These are phyloP conservation scores for Lactarius sp. DNA, from an alignment of 768 basidiomycete species.

Conservation along the genomic window DNA sequence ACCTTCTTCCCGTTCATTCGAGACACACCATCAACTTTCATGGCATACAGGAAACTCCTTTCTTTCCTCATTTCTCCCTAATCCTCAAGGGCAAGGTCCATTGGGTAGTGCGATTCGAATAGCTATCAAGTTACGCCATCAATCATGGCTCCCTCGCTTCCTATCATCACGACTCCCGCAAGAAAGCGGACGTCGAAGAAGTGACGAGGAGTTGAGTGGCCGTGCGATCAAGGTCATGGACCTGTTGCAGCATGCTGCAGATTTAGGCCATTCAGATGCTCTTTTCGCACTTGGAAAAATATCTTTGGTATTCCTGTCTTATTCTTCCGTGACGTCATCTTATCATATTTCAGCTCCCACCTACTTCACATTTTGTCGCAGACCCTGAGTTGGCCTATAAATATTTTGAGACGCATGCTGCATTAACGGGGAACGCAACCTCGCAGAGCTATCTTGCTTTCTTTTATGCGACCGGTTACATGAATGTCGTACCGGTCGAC, in stretches of 20 bases:
- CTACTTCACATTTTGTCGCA: slow-evolving; percentile 56
- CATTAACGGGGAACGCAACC: slow-evolving; percentile 72
- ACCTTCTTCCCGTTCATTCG: slow-evolving; percentile 51
- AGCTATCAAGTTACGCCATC: slow-evolving; percentile 57
- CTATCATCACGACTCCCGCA: slow-evolving; percentile 39
- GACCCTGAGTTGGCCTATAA: slow-evolving; percentile 61
- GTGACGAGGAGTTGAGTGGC: slow-evolving; percentile 60
- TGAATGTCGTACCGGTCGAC: slow-evolving; percentile 53
- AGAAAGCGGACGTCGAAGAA: slow-evolving; percentile 41
- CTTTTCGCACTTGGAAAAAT: slow-evolving; percentile 61
- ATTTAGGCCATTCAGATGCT: slow-evolving; percentile 72
- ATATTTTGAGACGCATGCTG: slow-evolving; percentile 60
- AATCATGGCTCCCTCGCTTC: slow-evolving; percentile 46
- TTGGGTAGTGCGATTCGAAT: slow-evolving; percentile 67
- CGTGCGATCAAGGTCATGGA: slow-evolving; percentile 82
- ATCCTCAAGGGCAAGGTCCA: slow-evolving; percentile 71
- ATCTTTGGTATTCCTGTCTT: slow-evolving; percentile 46
- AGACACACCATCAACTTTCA: slow-evolving; percentile 41
- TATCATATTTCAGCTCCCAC: slow-evolving; percentile 54
- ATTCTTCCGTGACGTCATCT: neutral
- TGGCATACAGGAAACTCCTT: slow-evolving; percentile 42
- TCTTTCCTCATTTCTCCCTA: slow-evolving; percentile 63
- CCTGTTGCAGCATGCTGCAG: slow-evolving; percentile 73
- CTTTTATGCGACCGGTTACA: slow-evolving; percentile 85
- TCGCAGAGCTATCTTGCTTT: slow-evolving; percentile 85